Conservation (phyloP, 805 yeast species). For the Sporopachydermia lactativora region DNA sequence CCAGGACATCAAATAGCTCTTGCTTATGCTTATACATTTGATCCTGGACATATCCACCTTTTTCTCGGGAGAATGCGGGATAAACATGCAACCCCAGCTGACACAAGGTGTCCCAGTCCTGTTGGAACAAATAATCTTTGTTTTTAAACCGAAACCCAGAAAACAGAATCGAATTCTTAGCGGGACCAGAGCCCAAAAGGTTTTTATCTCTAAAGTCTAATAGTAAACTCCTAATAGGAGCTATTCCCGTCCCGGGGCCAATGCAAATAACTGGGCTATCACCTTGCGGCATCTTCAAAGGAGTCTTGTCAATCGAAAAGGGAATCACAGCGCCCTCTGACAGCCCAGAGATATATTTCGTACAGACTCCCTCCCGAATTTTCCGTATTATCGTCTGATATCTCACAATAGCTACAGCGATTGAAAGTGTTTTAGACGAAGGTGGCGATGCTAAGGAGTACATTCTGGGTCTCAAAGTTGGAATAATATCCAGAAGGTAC, state of each 20-base stretch:
- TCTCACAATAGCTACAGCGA: conserved; percentile 75
- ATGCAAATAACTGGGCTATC: conserved; percentile 49
- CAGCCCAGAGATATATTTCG: conserved; percentile 53
- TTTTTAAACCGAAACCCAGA: conserved; percentile 57
- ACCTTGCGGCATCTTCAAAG: conserved; percentile 22
- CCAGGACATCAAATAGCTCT: conserved; percentile 36
- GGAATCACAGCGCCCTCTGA: conserved; percentile 33
- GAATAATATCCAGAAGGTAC: conserved; percentile 65
- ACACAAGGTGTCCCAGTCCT: conserved; percentile 31
- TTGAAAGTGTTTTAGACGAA: conserved; percentile 29
- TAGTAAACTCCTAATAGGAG: conserved; percentile 74
- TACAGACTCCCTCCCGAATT: conserved; percentile 68
- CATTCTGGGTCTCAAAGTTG: conserved; percentile 63
- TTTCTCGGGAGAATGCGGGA: conserved; percentile 33
- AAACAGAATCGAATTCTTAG: conserved; percentile 38
- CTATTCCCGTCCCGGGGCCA: conserved; percentile 94
- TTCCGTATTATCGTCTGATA: conserved; percentile 72
- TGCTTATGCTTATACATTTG: conserved; percentile 37
- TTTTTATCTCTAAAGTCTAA: conserved; percentile 19
- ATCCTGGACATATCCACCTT: conserved; percentile 65
- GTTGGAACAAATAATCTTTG: conserved; percentile 56
- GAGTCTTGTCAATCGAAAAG: conserved; percentile 35
- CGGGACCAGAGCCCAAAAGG: conserved; percentile 8
- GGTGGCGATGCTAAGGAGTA: conserved; percentile 73
- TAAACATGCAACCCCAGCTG: conserved; percentile 20